phyloP scores from a whole-genome alignment of 169 alveolate species.

The Theileria orientalis region DNA sequence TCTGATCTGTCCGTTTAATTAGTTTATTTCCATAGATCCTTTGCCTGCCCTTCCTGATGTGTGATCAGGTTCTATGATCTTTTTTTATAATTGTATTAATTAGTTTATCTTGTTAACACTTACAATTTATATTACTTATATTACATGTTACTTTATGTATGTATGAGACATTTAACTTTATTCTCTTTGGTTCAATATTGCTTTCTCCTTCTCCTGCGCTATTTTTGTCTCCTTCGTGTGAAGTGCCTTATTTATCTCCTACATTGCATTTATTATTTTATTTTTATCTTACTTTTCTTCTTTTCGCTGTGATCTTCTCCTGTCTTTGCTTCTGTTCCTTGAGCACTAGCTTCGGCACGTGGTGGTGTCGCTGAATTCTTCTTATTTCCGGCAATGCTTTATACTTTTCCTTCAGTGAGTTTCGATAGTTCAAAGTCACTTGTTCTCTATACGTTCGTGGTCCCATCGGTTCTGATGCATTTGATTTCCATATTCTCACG shows the following conservation, averaged over 20 bases:
- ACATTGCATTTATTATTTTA: neutral
- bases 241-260: slow-evolving; percentile 62
- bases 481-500: slow-evolving; percentile 95
- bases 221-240: slow-evolving; percentile 35
- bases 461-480: slow-evolving; percentile 73
- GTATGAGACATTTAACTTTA: too few relatives aligned
- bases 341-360: slow-evolving; percentile 81
- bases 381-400: slow-evolving; percentile 81
- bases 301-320: slow-evolving; percentile 48
- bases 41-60: too few relatives aligned
- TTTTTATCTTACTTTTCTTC: slow-evolving; percentile 44
- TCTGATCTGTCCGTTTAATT: too few relatives aligned
- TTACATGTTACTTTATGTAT: too few relatives aligned
- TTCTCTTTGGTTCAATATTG: slow-evolving; percentile 53
- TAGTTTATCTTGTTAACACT: too few relatives aligned
- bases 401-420: slow-evolving; percentile 79
- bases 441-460: slow-evolving; percentile 73
- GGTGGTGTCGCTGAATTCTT: slow-evolving; percentile 84
- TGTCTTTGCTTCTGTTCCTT: slow-evolving; percentile 71
- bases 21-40: too few relatives aligned
- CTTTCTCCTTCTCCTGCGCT: slow-evolving; percentile 49
- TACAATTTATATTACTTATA: too few relatives aligned
- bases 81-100: too few relatives aligned
- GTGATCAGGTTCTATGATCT: too few relatives aligned
- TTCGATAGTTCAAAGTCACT: slow-evolving; percentile 83